Conservation (phyloP, 2,329 filamentous ascomycete genomes). For the Furcasterigmium sp. region DNA sequence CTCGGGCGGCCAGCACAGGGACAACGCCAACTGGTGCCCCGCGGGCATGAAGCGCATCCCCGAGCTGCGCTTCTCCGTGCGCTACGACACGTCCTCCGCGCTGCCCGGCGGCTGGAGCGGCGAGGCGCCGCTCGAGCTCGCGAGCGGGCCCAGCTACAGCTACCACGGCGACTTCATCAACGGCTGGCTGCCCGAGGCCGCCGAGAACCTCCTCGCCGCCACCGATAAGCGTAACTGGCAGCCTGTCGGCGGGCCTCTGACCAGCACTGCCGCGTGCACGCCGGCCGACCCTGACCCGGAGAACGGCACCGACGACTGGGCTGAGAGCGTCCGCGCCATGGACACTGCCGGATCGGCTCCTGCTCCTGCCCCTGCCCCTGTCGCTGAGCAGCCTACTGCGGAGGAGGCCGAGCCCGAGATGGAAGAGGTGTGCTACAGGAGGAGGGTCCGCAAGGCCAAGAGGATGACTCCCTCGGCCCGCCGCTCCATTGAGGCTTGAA, state of each 20-base stretch:
- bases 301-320: slow-evolving; percentile 33
- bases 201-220: slow-evolving; percentile 32
- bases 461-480: too few species aligned
- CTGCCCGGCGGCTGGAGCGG: slow-evolving; percentile 39
- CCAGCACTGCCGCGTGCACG: slow-evolving; percentile 16
- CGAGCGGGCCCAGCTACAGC: slow-evolving; percentile 34
- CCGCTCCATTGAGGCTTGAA: too few species aligned
- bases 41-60: slow-evolving; percentile 38
- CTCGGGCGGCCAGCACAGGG: slow-evolving; percentile 11
- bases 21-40: slow-evolving; percentile 30
- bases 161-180: slow-evolving; percentile 44
- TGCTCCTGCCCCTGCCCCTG: too few species aligned
- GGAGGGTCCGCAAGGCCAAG: too few species aligned
- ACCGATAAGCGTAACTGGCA: slow-evolving; percentile 28
- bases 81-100: slow-evolving; percentile 36
- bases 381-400: too few species aligned
- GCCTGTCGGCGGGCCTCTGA: slow-evolving; percentile 23
- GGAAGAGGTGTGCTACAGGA: too few species aligned
- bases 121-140: slow-evolving; percentile 34
- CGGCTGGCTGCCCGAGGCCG: slow-evolving; percentile 35
- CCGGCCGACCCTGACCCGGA: slow-evolving; percentile 31
- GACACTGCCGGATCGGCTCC: too few species aligned
- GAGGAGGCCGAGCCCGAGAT: too few species aligned
- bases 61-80: slow-evolving; percentile 39
- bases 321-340: slow-evolving; percentile 16